Evolutionary conservation across 306 rosid species (phyloP), one percentile per base, ranked within the genome.

Genomic region (Corylus heterophylla): DNA sequence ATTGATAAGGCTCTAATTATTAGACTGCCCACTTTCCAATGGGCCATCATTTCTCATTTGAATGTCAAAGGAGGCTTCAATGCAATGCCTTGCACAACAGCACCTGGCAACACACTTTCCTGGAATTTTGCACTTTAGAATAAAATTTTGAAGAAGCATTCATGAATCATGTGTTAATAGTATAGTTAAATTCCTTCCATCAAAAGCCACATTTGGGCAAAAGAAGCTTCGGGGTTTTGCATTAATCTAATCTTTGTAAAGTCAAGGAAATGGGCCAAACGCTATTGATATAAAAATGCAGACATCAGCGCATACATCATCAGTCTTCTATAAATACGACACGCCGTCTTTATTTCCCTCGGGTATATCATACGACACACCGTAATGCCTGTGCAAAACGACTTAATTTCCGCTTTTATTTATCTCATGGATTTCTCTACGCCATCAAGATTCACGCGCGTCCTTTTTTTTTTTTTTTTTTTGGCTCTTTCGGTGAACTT

Each of bases 21-120:
- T 39, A 42, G 72, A n/a, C 8, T 17, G 14, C 14, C 10, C 27
- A 39, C 72, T n/a, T 64, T 67, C 72, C 72, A 42, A n/a, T 67
- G 72, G 72, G 12, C 71, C 51, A 67, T 67, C 72, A 67, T 67
- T 67, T 37, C 72, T 51, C 27, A 10, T 67, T 67, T 67, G 29
- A 67, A 67, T 42, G 51, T 67, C 72, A 35, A 42, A 18, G 51
- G 72, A 9, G 29, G 50, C 9, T 67, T 67, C 14, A 37, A 39
- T 37, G 2, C 10, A 8, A 16, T 66, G 39, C 68, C 68, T 61
- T 61, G 18, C 12, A 25, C 37, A 61, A 27, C 7, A 13, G 69
- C 18, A 2, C 14, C 37, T 35, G 12, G 70, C 47, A 17, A 64
- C 22, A 64, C 22, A 35, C 37, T 5, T 9, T 35, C 3, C 48